Percentiles rank a stretch among this genome's conserved stretches.
Evolutionary conservation across 2,329 filamentous ascomycete species (phyloP).

Genomic region (Penicillium thymicola): DNA sequence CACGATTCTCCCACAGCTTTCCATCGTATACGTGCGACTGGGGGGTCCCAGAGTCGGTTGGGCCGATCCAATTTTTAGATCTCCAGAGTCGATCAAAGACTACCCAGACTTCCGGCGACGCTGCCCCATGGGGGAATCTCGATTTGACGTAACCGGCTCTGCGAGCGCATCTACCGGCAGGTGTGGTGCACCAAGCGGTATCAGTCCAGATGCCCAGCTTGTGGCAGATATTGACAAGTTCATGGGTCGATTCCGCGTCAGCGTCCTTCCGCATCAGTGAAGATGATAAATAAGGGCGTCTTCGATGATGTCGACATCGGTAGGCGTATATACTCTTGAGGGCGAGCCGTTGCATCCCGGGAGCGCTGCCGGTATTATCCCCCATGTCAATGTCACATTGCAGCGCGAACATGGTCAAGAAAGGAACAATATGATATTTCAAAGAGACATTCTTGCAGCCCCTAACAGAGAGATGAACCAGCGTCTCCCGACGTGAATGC

Average conservation of each 20-base stretch:
- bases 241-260: slow-evolving; percentile 59
- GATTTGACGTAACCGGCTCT: slow-evolving; percentile 56
- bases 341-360: slow-evolving; percentile 44
- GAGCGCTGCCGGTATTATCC: slow-evolving; percentile 34
- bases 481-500: slow-evolving; percentile 51
- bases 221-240: slow-evolving; percentile 58
- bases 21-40: slow-evolving; percentile 44
- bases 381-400: slow-evolving; percentile 46
- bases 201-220: slow-evolving; percentile 60
- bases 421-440: slow-evolving; percentile 63
- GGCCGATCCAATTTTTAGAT: slow-evolving; percentile 57
- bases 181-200: slow-evolving; percentile 60
- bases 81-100: slow-evolving; percentile 60
- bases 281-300: slow-evolving; percentile 57
- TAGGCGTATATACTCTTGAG: slow-evolving; percentile 61
- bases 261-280: slow-evolving; percentile 56
- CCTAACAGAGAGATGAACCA: slow-evolving; percentile 59
- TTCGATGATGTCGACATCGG: slow-evolving; percentile 60
- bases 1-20: slow-evolving; percentile 55
- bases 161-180: slow-evolving; percentile 55
- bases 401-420: slow-evolving; percentile 49
- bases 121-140: slow-evolving; percentile 48
- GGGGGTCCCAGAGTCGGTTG: slow-evolving; percentile 28
- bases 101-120: slow-evolving; percentile 59
- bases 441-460: slow-evolving; percentile 64